Percentiles rank a stretch among this genome's conserved stretches.
These are phyloP conservation scores for Delphinella strobiligena DNA, from an alignment of 2,329 filamentous ascomycete species.

Conservation along the genomic window DNA sequence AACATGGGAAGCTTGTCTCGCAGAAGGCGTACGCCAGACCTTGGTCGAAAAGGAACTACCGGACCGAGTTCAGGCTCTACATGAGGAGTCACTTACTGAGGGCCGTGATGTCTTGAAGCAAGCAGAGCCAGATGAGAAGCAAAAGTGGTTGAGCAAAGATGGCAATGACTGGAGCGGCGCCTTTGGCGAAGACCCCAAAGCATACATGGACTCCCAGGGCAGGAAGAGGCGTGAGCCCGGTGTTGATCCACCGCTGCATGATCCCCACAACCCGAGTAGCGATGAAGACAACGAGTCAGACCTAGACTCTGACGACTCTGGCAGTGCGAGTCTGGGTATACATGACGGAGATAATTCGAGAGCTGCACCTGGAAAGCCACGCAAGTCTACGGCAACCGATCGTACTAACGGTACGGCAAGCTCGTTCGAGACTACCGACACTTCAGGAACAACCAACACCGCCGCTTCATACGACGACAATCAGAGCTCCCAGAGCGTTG, in stretches of 20 bases:
- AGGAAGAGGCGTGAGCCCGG: conserved; percentile 46
- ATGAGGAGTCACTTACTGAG: conserved; percentile 68
- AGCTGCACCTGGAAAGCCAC: conserved; percentile 17
- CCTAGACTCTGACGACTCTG: conserved; percentile 22
- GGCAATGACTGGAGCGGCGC: conserved; percentile 80
- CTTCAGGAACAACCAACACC: background rate
- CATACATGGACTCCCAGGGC: conserved; percentile 41
- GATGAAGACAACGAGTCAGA: conserved; percentile 29
- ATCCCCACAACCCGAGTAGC: conserved; percentile 34
- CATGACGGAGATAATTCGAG: conserved; percentile 37
- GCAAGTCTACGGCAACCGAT: conserved; percentile 25
- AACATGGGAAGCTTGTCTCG: conserved; percentile 82
- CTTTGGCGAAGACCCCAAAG: conserved; percentile 65
- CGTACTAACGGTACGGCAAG: conserved; percentile 14
- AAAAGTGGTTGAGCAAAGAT: conserved; percentile 65
- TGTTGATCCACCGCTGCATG: conserved; percentile 37
- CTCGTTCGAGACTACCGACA: conserved; percentile 14
- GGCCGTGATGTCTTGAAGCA: conserved; percentile 70
- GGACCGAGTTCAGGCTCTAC: conserved; percentile 57
- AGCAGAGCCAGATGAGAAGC: conserved; percentile 58
- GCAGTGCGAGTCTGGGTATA: conserved; percentile 43
- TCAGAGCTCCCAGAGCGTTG: conserved; percentile 45
- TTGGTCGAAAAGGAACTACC: conserved; percentile 65
- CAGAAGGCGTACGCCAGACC: conserved; percentile 68
- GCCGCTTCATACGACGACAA: conserved; percentile 2